These are phyloP conservation scores for Malassezia slooffiae DNA, from an alignment of 1,284 basidiomycete genomes.

Conservation along the genomic window DNA sequence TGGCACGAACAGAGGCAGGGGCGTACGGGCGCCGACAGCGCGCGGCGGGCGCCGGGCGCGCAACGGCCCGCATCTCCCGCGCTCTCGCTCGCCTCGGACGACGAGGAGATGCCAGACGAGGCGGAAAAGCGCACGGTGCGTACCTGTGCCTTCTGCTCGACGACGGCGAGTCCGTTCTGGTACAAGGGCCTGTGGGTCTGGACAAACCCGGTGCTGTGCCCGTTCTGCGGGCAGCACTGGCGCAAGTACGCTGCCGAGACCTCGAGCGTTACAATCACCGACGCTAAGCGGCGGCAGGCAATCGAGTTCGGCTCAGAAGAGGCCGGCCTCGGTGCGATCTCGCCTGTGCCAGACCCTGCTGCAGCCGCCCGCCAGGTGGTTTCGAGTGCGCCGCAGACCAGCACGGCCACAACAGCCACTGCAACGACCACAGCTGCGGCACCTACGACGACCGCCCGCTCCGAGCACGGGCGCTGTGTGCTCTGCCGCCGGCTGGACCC, in stretches of 20 bases:
- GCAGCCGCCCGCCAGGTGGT: not conserved
- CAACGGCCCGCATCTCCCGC: not conserved
- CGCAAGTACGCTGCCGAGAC: conserved; percentile 44
- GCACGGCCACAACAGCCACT: too few relatives aligned
- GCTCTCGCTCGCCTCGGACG: not conserved
- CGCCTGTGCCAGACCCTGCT: not conserved
- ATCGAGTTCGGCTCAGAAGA: conserved; percentile 35
- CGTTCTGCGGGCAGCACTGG: conserved; percentile 43
- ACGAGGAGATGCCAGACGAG: conserved; percentile 1
- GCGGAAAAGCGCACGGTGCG: not conserved
- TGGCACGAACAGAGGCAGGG: conserved; percentile 1
- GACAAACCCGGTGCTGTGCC: conserved; percentile 32
- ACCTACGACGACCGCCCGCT: not conserved
- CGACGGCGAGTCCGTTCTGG: conserved; percentile 30
- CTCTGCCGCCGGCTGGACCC: conserved; percentile 39
- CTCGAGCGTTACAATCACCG: conserved; percentile 15
- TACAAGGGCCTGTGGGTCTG: conserved; percentile 35
- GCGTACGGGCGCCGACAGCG: too few relatives aligned
- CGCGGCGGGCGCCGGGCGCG: too few relatives aligned
- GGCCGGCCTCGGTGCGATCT: conserved; percentile 11
- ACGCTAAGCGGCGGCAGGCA: conserved; percentile 26
- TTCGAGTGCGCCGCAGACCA: not conserved
- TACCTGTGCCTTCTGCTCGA: conserved; percentile 36
- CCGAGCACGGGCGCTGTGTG: conserved; percentile 21
- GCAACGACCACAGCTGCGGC: too few relatives aligned